These are phyloP conservation scores for Termitomyces sp. DNA, from an alignment of 768 basidiomycete genomes.

Conservation along the genomic window DNA sequence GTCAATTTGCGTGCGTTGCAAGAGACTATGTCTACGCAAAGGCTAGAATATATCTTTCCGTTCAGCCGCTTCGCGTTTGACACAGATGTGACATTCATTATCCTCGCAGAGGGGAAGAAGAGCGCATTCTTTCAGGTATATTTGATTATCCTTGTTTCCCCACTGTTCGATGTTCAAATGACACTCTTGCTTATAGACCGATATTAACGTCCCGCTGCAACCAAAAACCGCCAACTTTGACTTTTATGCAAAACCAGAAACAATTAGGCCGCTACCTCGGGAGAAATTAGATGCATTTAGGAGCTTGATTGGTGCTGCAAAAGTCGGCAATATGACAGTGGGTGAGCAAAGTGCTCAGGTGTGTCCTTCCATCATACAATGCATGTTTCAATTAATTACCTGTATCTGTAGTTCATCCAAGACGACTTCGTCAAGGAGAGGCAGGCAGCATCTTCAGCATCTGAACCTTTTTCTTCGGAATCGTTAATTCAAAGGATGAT, in stretches of 20 bases:
- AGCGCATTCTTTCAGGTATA: conserved; percentile 69
- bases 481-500: conserved; percentile 66
- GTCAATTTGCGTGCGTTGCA: conserved; percentile 60
- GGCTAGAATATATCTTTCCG: conserved; percentile 70
- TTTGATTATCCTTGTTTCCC: background rate
- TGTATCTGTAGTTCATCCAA: conserved; percentile 55
- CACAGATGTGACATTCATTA: conserved; percentile 65
- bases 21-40: conserved; percentile 58
- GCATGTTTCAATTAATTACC: background rate
- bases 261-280: conserved; percentile 38
- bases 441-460: conserved; percentile 25
- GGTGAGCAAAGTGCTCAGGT: conserved; percentile 58
- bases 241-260: conserved; percentile 45
- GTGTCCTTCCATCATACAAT: conserved; percentile 2
- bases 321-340: conserved; percentile 48
- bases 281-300: conserved; percentile 53
- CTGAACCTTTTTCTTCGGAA: conserved; percentile 41
- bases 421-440: conserved; percentile 61
- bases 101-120: conserved; percentile 58
- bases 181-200: conserved; percentile 40
- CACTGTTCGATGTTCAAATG: background rate
- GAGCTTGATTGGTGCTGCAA: conserved; percentile 55
- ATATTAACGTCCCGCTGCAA: conserved; percentile 47
- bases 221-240: conserved; percentile 16
- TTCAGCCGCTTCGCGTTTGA: conserved; percentile 68